phyloP scores from a whole-genome alignment of 257 asterid species.

The Echium plantagineum region DNA sequence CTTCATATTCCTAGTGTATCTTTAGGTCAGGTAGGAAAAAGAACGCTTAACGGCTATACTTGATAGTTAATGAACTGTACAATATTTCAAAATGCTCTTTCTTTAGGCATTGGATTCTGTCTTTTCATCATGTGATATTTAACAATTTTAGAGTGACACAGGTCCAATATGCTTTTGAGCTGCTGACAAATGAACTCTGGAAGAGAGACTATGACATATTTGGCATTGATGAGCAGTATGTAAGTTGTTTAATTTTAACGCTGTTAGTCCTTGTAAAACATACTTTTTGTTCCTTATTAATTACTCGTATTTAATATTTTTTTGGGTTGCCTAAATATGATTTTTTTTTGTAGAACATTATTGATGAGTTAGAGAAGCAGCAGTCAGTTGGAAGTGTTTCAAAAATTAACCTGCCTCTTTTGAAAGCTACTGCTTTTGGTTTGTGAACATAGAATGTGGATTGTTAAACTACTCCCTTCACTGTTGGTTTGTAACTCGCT shows the following conservation, averaged over 20 bases:
- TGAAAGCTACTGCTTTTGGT: conserved; percentile 56
- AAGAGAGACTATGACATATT: conserved; percentile 87
- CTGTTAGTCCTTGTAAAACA: not conserved
- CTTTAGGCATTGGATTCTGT: not conserved
- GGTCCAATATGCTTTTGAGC: conserved; percentile 89
- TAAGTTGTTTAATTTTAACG: conserved; percentile 27
- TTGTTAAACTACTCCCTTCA: not conserved
- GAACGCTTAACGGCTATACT: not conserved
- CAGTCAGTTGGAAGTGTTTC: conserved; percentile 37
- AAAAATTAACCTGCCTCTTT: conserved; percentile 51
- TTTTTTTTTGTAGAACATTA: conserved; percentile 43
- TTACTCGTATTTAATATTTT: not conserved
- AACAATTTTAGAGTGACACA: conserved; percentile 27
- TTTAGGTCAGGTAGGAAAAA: too few relatives aligned
- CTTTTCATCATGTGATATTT: not conserved
- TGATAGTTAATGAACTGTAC: not conserved
- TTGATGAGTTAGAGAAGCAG: conserved; percentile 44
- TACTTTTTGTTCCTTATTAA: not conserved
- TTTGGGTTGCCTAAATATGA: conserved; percentile 3
- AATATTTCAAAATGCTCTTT: not conserved
- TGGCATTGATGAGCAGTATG: conserved; percentile 64
- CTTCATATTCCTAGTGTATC: too few relatives aligned
- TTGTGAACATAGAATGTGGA: conserved; percentile 20
- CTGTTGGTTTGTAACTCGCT: conserved; percentile 1
- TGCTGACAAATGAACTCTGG: conserved; percentile 67